Base-by-base conservation (phyloP, 768 basidiomycete genomes). In the Lanmaoa pseudosensibilis region DNA sequence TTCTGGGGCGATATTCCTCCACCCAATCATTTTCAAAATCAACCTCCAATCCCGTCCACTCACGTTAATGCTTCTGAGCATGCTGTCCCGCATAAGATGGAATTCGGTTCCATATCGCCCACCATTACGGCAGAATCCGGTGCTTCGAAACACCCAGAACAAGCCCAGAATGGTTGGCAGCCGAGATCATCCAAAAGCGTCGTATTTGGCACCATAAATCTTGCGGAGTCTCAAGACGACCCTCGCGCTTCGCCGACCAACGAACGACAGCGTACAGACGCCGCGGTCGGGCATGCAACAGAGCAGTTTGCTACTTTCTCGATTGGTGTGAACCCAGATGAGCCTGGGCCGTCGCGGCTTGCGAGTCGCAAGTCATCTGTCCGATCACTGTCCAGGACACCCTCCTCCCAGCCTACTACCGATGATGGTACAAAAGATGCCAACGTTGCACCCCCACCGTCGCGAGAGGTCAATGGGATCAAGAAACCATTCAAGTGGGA, bases 141-240 rank as follows among this genome's bases (percentile, higher is more conserved):
- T 16, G 39, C 40, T 39, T 58, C 59, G 23, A 50, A 52, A 32
- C 52, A 40, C 36, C 21, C 46, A 19, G 38, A 53, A 11, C 51
- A 55, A 37, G n/a, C 15, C 19, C 58, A 50, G 47, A 63, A 61
- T 12, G 41, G 44, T 12, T 51, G 6, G 34, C 60, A 58, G 15
- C 44, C 45, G 4, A 62, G 18, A 19, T 33, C 57, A 10, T 33
- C 66, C 37, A 64, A 54, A 59, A 69, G 71, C 49, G 75, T 85
- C 39, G 73, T 82, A 6, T 85, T 85, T 63, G 84, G 84, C 8
- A 83, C 78, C 51, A 81, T 83, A 52, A 70, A 69, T 38, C 55
- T 69, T 23, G 57, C 66, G 3, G 75, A 69, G 0, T 56, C 68
- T 13, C 56, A 52, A 13, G 48, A 57, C 23, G 50, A 61, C 9